Evolutionary conservation across 2,329 filamentous ascomycete genomes (phyloP), one percentile per base, ranked within the genome.

Genomic region (Zasmidium angulare): DNA sequence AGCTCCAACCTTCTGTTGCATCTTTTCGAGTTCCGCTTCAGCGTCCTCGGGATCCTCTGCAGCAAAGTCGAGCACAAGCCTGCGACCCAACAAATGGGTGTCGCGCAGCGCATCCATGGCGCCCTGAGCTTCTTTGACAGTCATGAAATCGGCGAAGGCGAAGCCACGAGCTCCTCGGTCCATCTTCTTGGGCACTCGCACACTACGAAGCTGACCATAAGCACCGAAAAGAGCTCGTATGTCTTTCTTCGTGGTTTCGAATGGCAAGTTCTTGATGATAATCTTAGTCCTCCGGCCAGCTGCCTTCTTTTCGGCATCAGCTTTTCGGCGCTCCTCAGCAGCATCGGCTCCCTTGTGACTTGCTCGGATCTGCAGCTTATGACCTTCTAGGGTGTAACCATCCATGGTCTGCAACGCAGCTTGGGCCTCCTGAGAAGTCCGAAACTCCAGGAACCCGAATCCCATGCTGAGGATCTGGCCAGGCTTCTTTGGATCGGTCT

Each of bases 221-320:
- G 91, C 87, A 62, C 90, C 87, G 74, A 98, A 93, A 46, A 98
- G 82, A 55, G 89, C 82, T 63, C 91, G 86, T 59, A 99, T 84
- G 74, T 99, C 95, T 76, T 96, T 95, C 81, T 96, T 97, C 55
- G 87, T 89, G 51, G 90, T 89, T 79, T 98, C 91, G 79, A 99
- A 99, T 20, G 95, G 93, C 76, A 99, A 79, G 80, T 99, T 99
- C 82, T 98, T 99, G 80, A 99, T 89, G 76, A 98, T 88, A 72
- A 99, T 89, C 83, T 98, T 98, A 50, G 93, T 97, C 66, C 86
- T 85, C 72, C 87, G 86, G 17, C 84, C 84, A 22, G 90, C 87
- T 53, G 85, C 78, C 76, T 93, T 96, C 82, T 92, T 96, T 53
- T 89, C 87, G 65, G 84, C 86, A 71, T 98, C 92, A 66, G 93